Percentiles rank a stretch among this genome's conserved stretches.
Conservation (phyloP, 2,329 filamentous ascomycete genomes). For the Pleurostoma richardsiae region DNA sequence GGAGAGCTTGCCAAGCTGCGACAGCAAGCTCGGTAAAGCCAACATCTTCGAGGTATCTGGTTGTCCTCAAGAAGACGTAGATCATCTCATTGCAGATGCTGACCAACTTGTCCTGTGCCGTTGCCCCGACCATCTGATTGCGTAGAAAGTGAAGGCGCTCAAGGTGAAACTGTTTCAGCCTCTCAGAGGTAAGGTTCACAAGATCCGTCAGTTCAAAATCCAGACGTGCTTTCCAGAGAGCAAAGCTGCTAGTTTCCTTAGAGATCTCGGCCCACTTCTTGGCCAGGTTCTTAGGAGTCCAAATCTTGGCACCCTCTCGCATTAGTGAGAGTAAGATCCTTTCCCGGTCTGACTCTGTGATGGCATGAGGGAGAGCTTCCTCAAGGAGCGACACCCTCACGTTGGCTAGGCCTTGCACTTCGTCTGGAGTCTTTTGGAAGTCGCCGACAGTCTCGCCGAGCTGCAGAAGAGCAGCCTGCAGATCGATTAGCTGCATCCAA, state of each 20-base stretch:
- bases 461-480: constrained; percentile 67
- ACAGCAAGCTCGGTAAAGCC: constrained; percentile 75
- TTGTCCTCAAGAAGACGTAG: constrained; percentile 72
- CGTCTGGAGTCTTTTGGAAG: constrained; percentile 48
- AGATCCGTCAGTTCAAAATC: constrained; percentile 69
- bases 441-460: constrained; percentile 37
- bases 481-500: constrained; percentile 74
- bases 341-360: constrained; percentile 42
- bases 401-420: constrained; percentile 66
- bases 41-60: constrained; percentile 66
- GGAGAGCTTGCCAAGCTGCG: constrained; percentile 75
- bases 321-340: constrained; percentile 64
- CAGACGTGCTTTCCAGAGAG: constrained; percentile 69
- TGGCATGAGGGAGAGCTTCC: constrained; percentile 61
- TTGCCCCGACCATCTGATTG: neutral
- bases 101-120: constrained; percentile 2
- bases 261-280: constrained; percentile 63
- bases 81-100: constrained; percentile 40
- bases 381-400: constrained; percentile 78
- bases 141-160: constrained; percentile 45
- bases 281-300: constrained; percentile 58
- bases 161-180: constrained; percentile 54
- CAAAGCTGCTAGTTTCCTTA: constrained; percentile 48
- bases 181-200: constrained; percentile 62
- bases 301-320: constrained; percentile 67